Evolutionary conservation across 805 yeast species (phyloP).

Genomic region (Debaryomyces hansenii): DNA sequence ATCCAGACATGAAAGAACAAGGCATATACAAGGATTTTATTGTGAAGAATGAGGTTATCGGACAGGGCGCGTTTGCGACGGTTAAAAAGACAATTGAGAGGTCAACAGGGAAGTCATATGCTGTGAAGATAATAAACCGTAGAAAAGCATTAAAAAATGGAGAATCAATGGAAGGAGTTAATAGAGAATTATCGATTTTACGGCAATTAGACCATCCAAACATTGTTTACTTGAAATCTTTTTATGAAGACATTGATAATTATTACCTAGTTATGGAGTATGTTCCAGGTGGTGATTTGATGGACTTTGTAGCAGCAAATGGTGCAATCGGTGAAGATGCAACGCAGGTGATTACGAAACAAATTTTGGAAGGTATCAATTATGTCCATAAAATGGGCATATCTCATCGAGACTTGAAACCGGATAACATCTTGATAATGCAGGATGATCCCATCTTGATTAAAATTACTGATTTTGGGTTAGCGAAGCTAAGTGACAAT

Average conservation of each 20-base stretch:
- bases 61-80: slow-evolving; percentile 98
- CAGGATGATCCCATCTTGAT: slow-evolving; percentile 87
- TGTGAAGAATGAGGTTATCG: slow-evolving; percentile 80
- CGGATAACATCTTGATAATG: slow-evolving; percentile 90
- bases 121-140: slow-evolving; percentile 86
- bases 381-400: slow-evolving; percentile 90
- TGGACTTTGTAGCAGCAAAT: slow-evolving; percentile 94
- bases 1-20: slow-evolving; percentile 30
- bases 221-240: slow-evolving; percentile 78
- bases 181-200: slow-evolving; percentile 81
- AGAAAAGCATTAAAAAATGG: slow-evolving; percentile 72
- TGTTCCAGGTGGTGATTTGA: slow-evolving; percentile 94
- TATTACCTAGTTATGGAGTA: slow-evolving; percentile 93
- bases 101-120: slow-evolving; percentile 79
- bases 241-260: slow-evolving; percentile 77
- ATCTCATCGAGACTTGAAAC: slow-evolving; percentile 95
- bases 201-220: slow-evolving; percentile 79
- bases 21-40: slow-evolving; percentile 74
- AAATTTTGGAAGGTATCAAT: slow-evolving; percentile 77
- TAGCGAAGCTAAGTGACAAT: slow-evolving; percentile 85
- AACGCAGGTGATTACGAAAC: slow-evolving; percentile 81
- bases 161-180: slow-evolving; percentile 72
- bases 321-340: slow-evolving; percentile 93
- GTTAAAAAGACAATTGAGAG: slow-evolving; percentile 90
- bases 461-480: slow-evolving; percentile 95